phyloP scores from a whole-genome alignment of 768 basidiomycete genomes.

The Rhizopogon roseolus region DNA sequence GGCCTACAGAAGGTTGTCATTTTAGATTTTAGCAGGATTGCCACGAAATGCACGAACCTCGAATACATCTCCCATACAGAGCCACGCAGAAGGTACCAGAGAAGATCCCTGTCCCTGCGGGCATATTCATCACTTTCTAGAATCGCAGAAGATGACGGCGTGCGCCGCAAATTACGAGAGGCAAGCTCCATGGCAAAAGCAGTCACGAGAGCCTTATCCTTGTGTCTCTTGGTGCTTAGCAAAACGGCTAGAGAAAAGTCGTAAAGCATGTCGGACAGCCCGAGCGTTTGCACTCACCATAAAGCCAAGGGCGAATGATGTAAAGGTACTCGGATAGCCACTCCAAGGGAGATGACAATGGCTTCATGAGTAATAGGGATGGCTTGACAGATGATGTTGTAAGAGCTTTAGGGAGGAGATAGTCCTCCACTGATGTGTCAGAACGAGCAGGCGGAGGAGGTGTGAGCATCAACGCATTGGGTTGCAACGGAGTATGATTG shows the following conservation, averaged over 20 bases:
- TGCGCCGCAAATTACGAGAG: conserved; percentile 69
- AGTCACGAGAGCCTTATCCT: conserved; percentile 57
- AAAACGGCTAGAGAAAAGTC: conserved; percentile 14
- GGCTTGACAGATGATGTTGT: conserved; percentile 68
- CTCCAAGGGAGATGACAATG: conserved; percentile 59
- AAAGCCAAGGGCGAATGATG: conserved; percentile 68
- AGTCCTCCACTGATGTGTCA: conserved; percentile 68
- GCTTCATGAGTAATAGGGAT: conserved; percentile 59
- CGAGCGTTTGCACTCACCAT: conserved; percentile 45
- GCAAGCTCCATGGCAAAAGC: conserved; percentile 68
- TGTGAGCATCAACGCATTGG: conserved; percentile 53
- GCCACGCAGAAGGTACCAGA: conserved; percentile 84
- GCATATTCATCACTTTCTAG: conserved; percentile 80
- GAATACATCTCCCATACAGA: conserved; percentile 74
- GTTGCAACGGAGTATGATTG: conserved; percentile 63
- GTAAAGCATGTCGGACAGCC: conserved; percentile 3
- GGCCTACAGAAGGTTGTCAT: conserved; percentile 43
- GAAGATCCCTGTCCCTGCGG: conserved; percentile 71
- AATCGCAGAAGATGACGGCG: conserved; percentile 52
- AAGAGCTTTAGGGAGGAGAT: conserved; percentile 76
- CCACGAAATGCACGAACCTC: conserved; percentile 2
- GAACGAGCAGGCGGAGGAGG: conserved; percentile 46
- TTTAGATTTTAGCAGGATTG: neutral
- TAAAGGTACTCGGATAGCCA: conserved; percentile 75
- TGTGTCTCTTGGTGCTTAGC: conserved; percentile 17